These are phyloP conservation scores for Oropetium thomaeum DNA, from an alignment of 176 grass and related monocot species.

Conservation along the genomic window DNA sequence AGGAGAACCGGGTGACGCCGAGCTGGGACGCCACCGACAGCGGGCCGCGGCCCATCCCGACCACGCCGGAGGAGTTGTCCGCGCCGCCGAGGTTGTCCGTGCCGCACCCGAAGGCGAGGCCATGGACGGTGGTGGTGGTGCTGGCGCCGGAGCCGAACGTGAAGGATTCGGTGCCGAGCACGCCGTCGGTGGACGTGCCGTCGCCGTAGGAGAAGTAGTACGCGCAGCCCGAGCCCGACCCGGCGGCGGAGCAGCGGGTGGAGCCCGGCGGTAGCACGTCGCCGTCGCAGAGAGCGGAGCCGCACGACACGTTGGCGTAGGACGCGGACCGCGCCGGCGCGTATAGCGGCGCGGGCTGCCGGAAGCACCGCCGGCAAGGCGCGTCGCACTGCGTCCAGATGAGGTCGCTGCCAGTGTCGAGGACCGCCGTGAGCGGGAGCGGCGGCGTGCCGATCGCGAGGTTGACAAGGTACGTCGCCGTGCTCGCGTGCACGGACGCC, in stretches of 20 bases:
- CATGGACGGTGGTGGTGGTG: background rate
- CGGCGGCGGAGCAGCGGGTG: background rate
- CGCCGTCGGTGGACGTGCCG: slow-evolving; percentile 33
- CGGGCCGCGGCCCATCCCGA: slow-evolving; percentile 37
- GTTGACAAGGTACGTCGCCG: slow-evolving; percentile 56
- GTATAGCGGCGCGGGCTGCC: slow-evolving; percentile 49
- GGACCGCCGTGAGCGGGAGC: slow-evolving; percentile 43
- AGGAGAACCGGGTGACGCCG: slow-evolving; percentile 34
- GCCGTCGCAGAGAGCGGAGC: slow-evolving; percentile 27
- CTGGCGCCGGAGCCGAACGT: background rate
- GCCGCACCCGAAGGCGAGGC: slow-evolving; percentile 43
- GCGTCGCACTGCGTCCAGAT: slow-evolving; percentile 78
- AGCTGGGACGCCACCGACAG: slow-evolving; percentile 41
- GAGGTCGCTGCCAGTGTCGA: slow-evolving; percentile 81
- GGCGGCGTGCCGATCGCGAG: slow-evolving; percentile 59
- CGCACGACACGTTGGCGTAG: slow-evolving; percentile 44
- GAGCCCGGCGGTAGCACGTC: slow-evolving; percentile 15
- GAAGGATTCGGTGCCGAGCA: slow-evolving; percentile 31
- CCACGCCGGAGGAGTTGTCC: slow-evolving; percentile 40
- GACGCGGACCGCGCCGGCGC: slow-evolving; percentile 41
- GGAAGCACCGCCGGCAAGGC: slow-evolving; percentile 50
- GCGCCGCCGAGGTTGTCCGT: slow-evolving; percentile 36
- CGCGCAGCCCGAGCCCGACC: background rate
- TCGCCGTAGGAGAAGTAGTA: slow-evolving; percentile 41
- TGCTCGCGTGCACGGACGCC: slow-evolving; percentile 44